Evolutionary conservation across 2,329 filamentous ascomycete genomes (phyloP), one percentile per base, ranked within the genome.

Genomic region (Chaetomiaceae sp.): DNA sequence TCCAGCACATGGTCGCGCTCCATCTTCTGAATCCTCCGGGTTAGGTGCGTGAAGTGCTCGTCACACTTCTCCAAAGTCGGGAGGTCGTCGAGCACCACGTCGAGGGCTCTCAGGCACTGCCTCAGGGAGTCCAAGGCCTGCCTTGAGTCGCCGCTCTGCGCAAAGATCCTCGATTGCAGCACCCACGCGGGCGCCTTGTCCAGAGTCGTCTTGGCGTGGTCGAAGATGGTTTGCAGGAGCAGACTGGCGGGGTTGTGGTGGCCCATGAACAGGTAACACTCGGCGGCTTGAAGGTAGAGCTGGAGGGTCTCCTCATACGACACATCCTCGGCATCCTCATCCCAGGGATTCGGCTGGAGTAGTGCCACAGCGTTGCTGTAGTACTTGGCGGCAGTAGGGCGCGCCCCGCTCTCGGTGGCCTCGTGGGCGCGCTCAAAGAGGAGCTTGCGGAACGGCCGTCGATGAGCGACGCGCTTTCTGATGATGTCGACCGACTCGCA

Each of bases 151-250:
- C 91, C 90, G 51, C 80, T 79, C 64, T 91, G 84, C 1, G 87
- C 83, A 63, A 85, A 83, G 42, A 96, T 86, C 46, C 90, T 83
- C 6, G 89, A 91, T 66, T 90, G 85, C 33, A 96, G 74, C 37
- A 96, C 86, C 73, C 87, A 95, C 0, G 89, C 89, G 8, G 88
- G 85, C 1, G 89, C 88, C 71, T 89, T 94, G 68, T 95, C 91
- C 6, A 88, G 79, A 0, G 88, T 73, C 17, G 84, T 84, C 59
- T 80, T 84, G 0, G 88, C 89, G 62, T 88, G 80, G 29, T 72
- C 68, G 61, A 94, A 88, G 5, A 95, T 82, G 3, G 80, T 81
- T 20, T 81, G 71, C 12, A 96, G 78, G n/a, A 92, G 72, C 25
- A 77, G 74, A 38, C 85, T 79, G 20, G 89, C 88, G 48, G 85